These are phyloP conservation scores for Acrodontium crateriforme DNA, from an alignment of 2,329 filamentous ascomycete species.

Conservation along the genomic window DNA sequence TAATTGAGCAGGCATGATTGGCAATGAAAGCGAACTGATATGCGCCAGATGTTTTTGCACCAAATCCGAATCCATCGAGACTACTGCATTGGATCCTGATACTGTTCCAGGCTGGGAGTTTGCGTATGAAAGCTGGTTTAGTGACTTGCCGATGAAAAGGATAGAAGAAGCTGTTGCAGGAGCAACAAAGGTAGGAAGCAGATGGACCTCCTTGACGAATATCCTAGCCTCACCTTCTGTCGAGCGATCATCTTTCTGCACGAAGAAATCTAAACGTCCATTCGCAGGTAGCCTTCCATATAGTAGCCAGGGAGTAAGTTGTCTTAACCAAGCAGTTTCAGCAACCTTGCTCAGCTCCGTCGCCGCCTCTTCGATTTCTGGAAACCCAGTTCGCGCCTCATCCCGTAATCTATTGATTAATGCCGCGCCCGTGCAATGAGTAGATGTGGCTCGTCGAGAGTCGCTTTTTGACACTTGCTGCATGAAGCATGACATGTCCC, in stretches of 20 bases:
- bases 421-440: conserved; percentile 32
- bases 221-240: conserved; percentile 20
- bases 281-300: conserved; percentile 72
- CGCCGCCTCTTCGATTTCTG: conserved; percentile 68
- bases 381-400: conserved; percentile 76
- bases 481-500: conserved; percentile 59
- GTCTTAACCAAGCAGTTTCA: conserved; percentile 82
- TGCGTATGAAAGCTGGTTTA: conserved; percentile 55
- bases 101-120: conserved; percentile 2
- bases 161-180: conserved; percentile 64
- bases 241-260: conserved; percentile 31
- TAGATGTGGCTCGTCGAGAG: too few relatives aligned
- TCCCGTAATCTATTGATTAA: conserved; percentile 64
- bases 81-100: conserved; percentile 1
- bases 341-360: conserved; percentile 60
- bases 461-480: conserved; percentile 21
- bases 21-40: conserved; percentile 55
- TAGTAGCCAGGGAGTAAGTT: conserved; percentile 78
- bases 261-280: conserved; percentile 76
- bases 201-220: conserved; percentile 43
- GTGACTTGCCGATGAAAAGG: conserved; percentile 76
- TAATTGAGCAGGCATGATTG: conserved; percentile 58
- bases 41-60: conserved; percentile 55
- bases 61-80: conserved; percentile 39
- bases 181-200: conserved; percentile 71